Evolutionary conservation across 2,329 filamentous ascomycete genomes (phyloP).

Genomic region (Fusarium ramigenum): DNA sequence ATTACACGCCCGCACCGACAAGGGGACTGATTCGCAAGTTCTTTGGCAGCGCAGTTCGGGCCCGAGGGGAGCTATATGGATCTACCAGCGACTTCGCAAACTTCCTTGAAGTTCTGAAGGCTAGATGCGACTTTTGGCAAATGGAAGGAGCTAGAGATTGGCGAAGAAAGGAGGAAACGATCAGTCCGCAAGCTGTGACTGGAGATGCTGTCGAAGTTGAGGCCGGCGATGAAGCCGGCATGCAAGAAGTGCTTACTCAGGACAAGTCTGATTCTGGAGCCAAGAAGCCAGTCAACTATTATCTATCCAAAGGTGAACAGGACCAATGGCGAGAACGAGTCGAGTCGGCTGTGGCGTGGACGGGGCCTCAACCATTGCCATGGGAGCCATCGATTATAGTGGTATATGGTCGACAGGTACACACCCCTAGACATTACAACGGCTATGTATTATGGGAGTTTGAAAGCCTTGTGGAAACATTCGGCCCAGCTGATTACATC

Average conservation of each 20-base stretch:
- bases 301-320: constrained; percentile 41
- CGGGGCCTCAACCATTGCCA: constrained; percentile 29
- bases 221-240: neutral
- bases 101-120: constrained; percentile 80
- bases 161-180: constrained; percentile 62
- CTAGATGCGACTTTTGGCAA: constrained; percentile 84
- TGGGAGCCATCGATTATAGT: constrained; percentile 58
- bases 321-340: constrained; percentile 43
- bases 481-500: constrained; percentile 85
- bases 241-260: constrained; percentile 2
- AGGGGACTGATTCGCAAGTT: constrained; percentile 61
- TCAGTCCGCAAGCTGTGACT: constrained; percentile 1
- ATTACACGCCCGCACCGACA: constrained; percentile 68
- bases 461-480: constrained; percentile 69
- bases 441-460: constrained; percentile 75
- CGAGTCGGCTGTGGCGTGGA: constrained; percentile 38
- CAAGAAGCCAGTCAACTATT: constrained; percentile 46
- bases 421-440: constrained; percentile 65
- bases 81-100: constrained; percentile 76
- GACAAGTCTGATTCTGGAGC: constrained; percentile 23
- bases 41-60: constrained; percentile 52
- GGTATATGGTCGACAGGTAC: constrained; percentile 72
- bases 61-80: constrained; percentile 62
- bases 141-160: constrained; percentile 82
- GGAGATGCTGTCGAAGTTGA: neutral